A percentile compares a stretch with the other conserved stretches of the same genome.
Conservation (phyloP, 306 rosid species). For the Alnus glutinosa region DNA sequence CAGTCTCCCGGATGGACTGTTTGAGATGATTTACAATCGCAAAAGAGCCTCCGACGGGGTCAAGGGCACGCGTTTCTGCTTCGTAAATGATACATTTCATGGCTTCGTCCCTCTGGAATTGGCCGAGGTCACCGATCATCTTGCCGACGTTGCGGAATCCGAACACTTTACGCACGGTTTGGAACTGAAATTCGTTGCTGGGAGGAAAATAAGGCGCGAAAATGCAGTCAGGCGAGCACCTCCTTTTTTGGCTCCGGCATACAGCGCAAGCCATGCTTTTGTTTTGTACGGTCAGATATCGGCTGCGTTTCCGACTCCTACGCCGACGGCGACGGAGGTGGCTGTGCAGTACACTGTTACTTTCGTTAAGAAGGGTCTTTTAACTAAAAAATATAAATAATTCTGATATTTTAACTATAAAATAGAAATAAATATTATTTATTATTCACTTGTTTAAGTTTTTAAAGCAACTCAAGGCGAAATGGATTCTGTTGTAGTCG, state of each 20-base stretch:
- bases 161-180: constrained; percentile 68
- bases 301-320: constrained; percentile 63
- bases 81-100: constrained; percentile 57
- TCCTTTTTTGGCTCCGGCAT: constrained; percentile 75
- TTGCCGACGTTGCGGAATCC: constrained; percentile 75
- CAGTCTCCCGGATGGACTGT: too few relatives aligned
- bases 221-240: constrained; percentile 69
- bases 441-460: too few relatives aligned
- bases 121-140: constrained; percentile 42
- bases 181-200: constrained; percentile 59
- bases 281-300: constrained; percentile 34
- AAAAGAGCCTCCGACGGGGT: constrained; percentile 79
- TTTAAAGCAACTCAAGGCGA: too few relatives aligned
- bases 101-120: constrained; percentile 33
- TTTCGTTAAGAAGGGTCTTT: too few relatives aligned
- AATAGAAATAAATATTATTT: too few relatives aligned
- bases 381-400: too few relatives aligned
- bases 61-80: constrained; percentile 62
- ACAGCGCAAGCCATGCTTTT: constrained; percentile 77
- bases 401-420: too few relatives aligned
- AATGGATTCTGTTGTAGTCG: too few relatives aligned
- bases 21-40: background rate
- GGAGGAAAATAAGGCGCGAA: constrained; percentile 87
- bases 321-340: constrained; percentile 42
- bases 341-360: background rate